Conservation (phyloP, 1,284 basidiomycete genomes). For the Prillingera fragicola region DNA sequence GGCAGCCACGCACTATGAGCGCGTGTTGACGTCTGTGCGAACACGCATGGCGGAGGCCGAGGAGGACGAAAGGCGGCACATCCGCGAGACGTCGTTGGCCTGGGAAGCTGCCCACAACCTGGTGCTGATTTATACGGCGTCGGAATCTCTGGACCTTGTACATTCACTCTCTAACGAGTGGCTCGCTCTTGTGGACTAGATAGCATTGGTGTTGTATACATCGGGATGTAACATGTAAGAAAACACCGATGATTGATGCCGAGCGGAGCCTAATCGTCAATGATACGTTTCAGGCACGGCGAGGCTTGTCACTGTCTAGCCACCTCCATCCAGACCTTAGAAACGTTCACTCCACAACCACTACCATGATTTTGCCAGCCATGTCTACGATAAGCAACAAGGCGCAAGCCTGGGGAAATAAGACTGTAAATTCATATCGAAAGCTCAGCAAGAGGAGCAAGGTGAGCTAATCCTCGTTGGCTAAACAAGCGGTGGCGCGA, state of each 20-base stretch:
- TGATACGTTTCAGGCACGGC: too few species aligned
- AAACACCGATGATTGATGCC: too few species aligned
- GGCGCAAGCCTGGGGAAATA: too few species aligned
- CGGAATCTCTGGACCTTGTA: conserved; percentile 63
- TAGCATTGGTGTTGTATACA: too few species aligned
- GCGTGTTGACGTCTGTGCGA: conserved; percentile 61
- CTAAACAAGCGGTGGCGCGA: conserved; percentile 3
- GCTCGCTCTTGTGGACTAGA: conserved; percentile 28
- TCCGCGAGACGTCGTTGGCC: conserved; percentile 49
- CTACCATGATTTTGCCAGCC: too few species aligned
- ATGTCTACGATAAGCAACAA: too few species aligned
- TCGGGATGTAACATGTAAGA: too few species aligned
- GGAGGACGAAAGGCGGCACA: conserved; percentile 27
- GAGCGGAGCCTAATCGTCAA: too few species aligned
- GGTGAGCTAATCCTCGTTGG: conserved; percentile 16
- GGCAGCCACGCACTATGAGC: conserved; percentile 76
- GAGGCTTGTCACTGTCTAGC: too few species aligned
- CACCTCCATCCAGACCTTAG: too few species aligned
- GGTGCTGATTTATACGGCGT: conserved; percentile 69
- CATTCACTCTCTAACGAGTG: conserved; percentile 33
- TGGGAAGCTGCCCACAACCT: conserved; percentile 84
- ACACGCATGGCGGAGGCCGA: conserved; percentile 32
- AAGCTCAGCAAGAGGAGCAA: conserved; percentile 29
- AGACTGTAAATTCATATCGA: conserved; percentile 26
- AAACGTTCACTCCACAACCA: too few species aligned